Percentiles rank a stretch among this genome's conserved stretches.
Conservation (phyloP, 108 stramenopile genomes). For the Fragilaria crotonensis region DNA sequence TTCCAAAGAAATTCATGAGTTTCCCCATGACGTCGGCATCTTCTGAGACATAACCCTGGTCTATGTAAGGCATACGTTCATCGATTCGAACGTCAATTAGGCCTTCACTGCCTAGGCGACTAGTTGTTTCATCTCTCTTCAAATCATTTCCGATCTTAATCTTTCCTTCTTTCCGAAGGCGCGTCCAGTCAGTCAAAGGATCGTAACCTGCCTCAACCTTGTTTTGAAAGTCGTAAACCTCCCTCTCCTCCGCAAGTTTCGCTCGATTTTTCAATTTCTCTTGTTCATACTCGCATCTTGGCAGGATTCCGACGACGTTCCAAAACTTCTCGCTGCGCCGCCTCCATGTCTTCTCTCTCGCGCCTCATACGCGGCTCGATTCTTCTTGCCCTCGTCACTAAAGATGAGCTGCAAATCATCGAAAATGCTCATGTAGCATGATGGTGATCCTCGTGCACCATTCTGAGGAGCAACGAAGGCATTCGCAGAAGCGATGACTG, state of each 20-base stretch:
- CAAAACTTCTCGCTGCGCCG: constrained; percentile 23
- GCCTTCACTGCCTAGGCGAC: constrained; percentile 32
- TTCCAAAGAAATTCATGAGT: constrained; percentile 17
- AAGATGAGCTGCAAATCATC: too few species aligned
- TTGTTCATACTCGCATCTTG: constrained; percentile 24
- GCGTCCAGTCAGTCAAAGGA: constrained; percentile 24
- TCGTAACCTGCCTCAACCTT: too few species aligned
- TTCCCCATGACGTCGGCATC: constrained; percentile 13
- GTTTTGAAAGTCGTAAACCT: constrained; percentile 32
- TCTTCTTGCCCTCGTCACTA: constrained; percentile 28
- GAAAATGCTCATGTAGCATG: too few species aligned
- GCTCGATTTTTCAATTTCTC: constrained; percentile 2
- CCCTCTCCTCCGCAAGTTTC: constrained; percentile 20
- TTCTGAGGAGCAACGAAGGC: too few species aligned
- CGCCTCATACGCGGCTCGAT: constrained; percentile 11
- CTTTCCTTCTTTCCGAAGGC: constrained; percentile 25
- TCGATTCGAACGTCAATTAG: constrained; percentile 24
- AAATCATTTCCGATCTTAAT: constrained; percentile 32
- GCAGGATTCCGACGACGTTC: constrained; percentile 32
- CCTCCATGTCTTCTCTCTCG: constrained; percentile 20
- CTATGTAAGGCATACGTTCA: constrained; percentile 37
- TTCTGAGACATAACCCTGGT: constrained; percentile 32
- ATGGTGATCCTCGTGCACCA: too few species aligned
- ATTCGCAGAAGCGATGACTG: too few species aligned
- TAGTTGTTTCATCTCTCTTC: constrained; percentile 20